Conservation (phyloP, 129 eudicot genomes). For the Pseudognaphalium luteoalbum region DNA sequence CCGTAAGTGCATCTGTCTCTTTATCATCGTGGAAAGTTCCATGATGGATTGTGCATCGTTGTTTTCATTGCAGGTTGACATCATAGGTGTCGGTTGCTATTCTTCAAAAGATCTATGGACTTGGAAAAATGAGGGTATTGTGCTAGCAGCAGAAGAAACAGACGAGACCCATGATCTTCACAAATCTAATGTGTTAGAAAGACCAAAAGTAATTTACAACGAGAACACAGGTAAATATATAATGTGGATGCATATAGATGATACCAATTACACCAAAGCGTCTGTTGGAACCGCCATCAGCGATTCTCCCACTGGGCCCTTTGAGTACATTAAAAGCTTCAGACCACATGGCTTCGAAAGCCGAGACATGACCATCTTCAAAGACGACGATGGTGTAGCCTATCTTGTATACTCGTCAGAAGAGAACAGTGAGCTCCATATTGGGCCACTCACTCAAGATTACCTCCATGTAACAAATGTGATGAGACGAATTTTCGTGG, state of each 20-base stretch:
- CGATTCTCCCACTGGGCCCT: constrained; percentile 79
- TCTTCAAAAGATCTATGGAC: constrained; percentile 95
- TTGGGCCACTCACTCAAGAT: constrained; percentile 72
- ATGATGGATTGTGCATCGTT: not conserved
- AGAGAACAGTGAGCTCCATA: constrained; percentile 87
- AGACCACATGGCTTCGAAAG: constrained; percentile 88
- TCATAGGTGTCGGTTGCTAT: constrained; percentile 95
- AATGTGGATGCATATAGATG: constrained; percentile 99
- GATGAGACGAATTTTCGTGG: constrained; percentile 64
- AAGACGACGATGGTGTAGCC: constrained; percentile 79
- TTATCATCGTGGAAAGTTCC: constrained; percentile 3
- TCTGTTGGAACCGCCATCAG: constrained; percentile 75
- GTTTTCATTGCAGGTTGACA: constrained; percentile 64
- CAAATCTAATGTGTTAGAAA: constrained; percentile 77
- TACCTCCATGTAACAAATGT: constrained; percentile 64
- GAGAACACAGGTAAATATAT: constrained; percentile 71
- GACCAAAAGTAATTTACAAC: constrained; percentile 90
- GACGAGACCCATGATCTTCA: constrained; percentile 87
- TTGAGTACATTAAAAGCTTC: constrained; percentile 64
- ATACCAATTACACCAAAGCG: constrained; percentile 89
- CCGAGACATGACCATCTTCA: constrained; percentile 97
- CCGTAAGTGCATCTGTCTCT: not conserved
- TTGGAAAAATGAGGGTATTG: constrained; percentile 95
- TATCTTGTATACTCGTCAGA: constrained; percentile 86
- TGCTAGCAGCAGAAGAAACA: constrained; percentile 75